Base-by-base conservation (phyloP, 805 yeast genomes). In the Lipomyces spencermartinsiae region DNA sequence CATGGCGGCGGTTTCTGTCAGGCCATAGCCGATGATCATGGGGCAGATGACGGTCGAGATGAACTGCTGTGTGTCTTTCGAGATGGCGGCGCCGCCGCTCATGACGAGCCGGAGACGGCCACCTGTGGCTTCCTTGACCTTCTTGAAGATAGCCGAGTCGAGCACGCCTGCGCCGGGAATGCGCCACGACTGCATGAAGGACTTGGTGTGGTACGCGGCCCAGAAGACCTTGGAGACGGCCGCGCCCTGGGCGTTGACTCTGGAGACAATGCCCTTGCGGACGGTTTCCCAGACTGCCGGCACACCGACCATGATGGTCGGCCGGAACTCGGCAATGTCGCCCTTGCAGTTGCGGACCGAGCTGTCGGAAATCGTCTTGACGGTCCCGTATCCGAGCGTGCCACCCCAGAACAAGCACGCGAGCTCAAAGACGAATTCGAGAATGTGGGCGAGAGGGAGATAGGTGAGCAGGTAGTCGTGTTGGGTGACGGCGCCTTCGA, bases 201-300 rank as follows among this genome's bases (percentile, higher is more conserved):
- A 71, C 81, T 94, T 95, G 65, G 95, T 86, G 76, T 85, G 84
- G 80, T 82, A 92, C 9, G 97, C 94, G 35, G 87, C 83, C 98
- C 99, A 95, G 78, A 95, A 95, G 58, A 94, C 76, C 78, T 86
- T 90, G 80, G 92, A 97, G 39, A 85, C 84, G 31, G 88, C 74
- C 16, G 86, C 74, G 19, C 97, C 90, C 75, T 84, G 83, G 75
- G 87, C 85, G 73, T 83, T 82, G 73, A 95, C 86, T 81, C 93
- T 93, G 64, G 86, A 86, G 67, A 92, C 69, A 68, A 95, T 90
- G 67, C 99, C 99, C 83, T 95, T 95, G 80, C 93, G 90, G 69
- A 95, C 92, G 51, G 90, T 85, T 83, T 95, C 99, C 97, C 97
- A 95, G 63, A 95, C 98, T 4, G 98, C 97, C 19, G 98, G 98